A percentile compares a stretch with the other conserved stretches of the same genome.
Evolutionary conservation across 805 yeast genomes (phyloP).

Genomic region (Zygotorulaspora sp.): DNA sequence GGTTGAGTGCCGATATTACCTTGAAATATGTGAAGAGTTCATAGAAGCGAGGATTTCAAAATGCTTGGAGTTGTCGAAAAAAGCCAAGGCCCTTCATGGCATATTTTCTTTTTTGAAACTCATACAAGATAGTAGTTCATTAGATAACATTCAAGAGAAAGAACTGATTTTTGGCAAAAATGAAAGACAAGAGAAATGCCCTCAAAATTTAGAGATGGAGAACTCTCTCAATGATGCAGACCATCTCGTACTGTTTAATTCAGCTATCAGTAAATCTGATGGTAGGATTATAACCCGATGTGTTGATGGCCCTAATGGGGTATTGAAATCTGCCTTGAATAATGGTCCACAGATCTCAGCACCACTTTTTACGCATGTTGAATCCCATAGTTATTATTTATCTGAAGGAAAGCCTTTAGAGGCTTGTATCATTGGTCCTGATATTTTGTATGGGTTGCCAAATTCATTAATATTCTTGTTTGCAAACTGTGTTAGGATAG

Average conservation of each 20-base stretch:
- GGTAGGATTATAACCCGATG: slow-evolving; percentile 48
- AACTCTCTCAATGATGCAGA: slow-evolving; percentile 30
- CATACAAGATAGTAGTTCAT: slow-evolving; percentile 66
- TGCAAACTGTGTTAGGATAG: slow-evolving; percentile 63
- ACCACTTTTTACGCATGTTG: slow-evolving; percentile 42
- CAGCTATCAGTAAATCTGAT: slow-evolving; percentile 41
- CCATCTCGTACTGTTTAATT: too few species aligned
- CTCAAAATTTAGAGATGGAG: slow-evolving; percentile 2
- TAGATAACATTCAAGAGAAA: slow-evolving; percentile 27
- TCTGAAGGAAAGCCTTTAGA: slow-evolving; percentile 41
- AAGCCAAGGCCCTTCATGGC: slow-evolving; percentile 73
- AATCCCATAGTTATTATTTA: slow-evolving; percentile 36
- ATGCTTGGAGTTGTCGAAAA: slow-evolving; percentile 63
- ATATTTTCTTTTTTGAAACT: slow-evolving; percentile 70
- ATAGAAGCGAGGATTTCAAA: slow-evolving; percentile 62
- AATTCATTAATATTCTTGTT: slow-evolving; percentile 70
- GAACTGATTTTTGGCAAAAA: slow-evolving; percentile 25
- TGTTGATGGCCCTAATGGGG: slow-evolving; percentile 9
- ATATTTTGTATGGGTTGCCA: slow-evolving; percentile 79
- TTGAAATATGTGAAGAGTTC: slow-evolving; percentile 71
- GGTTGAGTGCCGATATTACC: slow-evolving; percentile 75
- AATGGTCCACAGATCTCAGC: slow-evolving; percentile 7
- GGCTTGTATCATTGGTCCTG: slow-evolving; percentile 62
- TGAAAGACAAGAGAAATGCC: not conserved
- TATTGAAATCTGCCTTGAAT: too few species aligned